These are phyloP conservation scores for Coprinopsis sp. DNA, from an alignment of 768 basidiomycete species.

Conservation along the genomic window DNA sequence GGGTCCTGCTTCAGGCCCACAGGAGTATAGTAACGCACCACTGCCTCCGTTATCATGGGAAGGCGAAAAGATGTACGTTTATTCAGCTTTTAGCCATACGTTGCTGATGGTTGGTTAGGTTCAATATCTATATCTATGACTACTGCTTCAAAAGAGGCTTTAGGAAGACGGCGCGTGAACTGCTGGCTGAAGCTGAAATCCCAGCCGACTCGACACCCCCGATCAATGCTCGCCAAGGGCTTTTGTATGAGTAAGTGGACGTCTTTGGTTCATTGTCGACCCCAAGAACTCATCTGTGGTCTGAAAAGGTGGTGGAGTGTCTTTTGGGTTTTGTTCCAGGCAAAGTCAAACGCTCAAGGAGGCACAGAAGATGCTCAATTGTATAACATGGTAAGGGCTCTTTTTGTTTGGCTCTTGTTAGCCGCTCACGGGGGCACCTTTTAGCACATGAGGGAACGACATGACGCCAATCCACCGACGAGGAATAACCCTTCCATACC, in stretches of 20 bases:
- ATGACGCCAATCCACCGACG: no score
- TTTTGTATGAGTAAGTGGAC: constrained; percentile 66
- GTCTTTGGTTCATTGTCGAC: constrained; percentile 9
- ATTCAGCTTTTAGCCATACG: constrained; percentile 9
- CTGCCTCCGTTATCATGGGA: constrained; percentile 58
- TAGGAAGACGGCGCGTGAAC: constrained; percentile 63
- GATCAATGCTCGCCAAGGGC: constrained; percentile 78
- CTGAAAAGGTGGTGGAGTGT: constrained; percentile 78
- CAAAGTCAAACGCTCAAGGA: constrained; percentile 64
- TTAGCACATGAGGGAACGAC: no score
- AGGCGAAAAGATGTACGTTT: constrained; percentile 74
- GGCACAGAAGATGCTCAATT: constrained; percentile 69
- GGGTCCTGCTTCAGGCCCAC: constrained; percentile 20
- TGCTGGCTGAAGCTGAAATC: constrained; percentile 64
- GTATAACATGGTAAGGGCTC: constrained; percentile 58
- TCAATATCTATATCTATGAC: constrained; percentile 86
- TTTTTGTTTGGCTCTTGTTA: constrained; percentile 12
- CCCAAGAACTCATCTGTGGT: constrained; percentile 5
- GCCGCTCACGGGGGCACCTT: no score
- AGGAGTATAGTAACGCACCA: constrained; percentile 18
- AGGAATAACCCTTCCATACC: no score
- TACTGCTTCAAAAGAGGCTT: constrained; percentile 81
- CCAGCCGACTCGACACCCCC: constrained; percentile 60
- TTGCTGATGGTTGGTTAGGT: constrained; percentile 42
- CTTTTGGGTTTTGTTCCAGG: constrained; percentile 81